A percentile compares a stretch with the other conserved stretches of the same genome.
These are phyloP conservation scores for Polychytrium aggregatum DNA, from an alignment of 192 early-diverging fungal genomes.

Conservation along the genomic window DNA sequence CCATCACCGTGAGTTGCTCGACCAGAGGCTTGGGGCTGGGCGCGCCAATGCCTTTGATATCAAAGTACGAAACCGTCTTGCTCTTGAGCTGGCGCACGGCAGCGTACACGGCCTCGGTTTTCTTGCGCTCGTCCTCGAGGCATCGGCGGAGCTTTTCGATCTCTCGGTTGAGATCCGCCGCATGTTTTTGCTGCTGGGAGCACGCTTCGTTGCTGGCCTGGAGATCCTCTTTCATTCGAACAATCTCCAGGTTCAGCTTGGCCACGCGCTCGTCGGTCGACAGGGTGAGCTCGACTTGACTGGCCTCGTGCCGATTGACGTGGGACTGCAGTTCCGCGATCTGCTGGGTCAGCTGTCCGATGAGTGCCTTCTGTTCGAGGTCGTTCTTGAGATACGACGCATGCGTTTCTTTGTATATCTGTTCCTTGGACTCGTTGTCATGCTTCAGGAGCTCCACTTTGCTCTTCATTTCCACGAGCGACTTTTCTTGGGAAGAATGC, in stretches of 20 bases:
- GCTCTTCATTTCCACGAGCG: neutral
- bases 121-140: neutral
- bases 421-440: neutral
- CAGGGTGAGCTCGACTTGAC: neutral
- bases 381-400: neutral
- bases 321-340: neutral
- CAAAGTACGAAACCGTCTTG: slow-evolving; percentile 1
- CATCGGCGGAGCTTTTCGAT: neutral
- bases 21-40: no score
- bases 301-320: neutral
- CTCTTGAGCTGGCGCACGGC: neutral
- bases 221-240: neutral
- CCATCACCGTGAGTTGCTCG: no score
- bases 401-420: neutral
- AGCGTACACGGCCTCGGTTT: neutral
- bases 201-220: neutral
- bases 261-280: neutral
- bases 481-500: neutral
- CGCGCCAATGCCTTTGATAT: no score
- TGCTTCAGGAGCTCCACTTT: neutral
- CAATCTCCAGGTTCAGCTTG: neutral
- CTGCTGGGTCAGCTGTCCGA: neutral
- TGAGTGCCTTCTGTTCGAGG: no score
- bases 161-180: neutral
- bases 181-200: neutral